Evolutionary conservation across 352 stramenopile species (phyloP), one percentile per base, ranked within the genome.

Genomic region (Phytophthora sansomeana): DNA sequence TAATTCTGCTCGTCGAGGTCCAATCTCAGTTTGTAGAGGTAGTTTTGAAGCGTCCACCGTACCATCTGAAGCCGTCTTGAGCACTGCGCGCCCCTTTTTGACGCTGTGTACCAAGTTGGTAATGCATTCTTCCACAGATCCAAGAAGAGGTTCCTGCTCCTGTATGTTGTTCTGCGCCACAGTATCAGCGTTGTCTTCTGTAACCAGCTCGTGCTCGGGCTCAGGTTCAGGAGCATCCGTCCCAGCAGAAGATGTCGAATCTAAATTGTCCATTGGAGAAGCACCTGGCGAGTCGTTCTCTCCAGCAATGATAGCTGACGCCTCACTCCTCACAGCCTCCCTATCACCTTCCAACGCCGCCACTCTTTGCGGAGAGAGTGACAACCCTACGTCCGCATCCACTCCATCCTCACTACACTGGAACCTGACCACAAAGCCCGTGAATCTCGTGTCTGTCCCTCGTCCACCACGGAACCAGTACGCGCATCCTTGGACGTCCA

Each of bases 401-500:
- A 41, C 28, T 1, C 4, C 36, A 24, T 19, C 47, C 28, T 30
- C n/a, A n/a, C 9, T 24, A 6, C 63, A 35, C 35, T 53, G 19
- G 13, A 77, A 74, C 5, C 32, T 52, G 6, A 63, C 33, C 7
- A 72, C 46, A 59, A 66, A 67, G 10, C 59, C 63, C 17, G 48
- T n/a, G 33, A 72, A 72, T 1, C 41, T 35, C 50, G 58, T 48
- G 28, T 80, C 67, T 16, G 36, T 58, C 51, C 60, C 51, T 51
- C 39, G 47, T 44, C 58, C 60, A 52, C 77, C 65, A 30, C 78
- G 49, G 47, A 75, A 68, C 76, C 75, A 78, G 42, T 69, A 83
- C 2, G 62, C 33, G 11, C 53, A 51, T 6, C 73, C 76, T 38
- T 78, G 42, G 11, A 75, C 74, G 33, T 83, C 80, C 29, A 87